Evolutionary conservation across 306 rosid genomes (phyloP).

Genomic region (Castanea crenata): DNA sequence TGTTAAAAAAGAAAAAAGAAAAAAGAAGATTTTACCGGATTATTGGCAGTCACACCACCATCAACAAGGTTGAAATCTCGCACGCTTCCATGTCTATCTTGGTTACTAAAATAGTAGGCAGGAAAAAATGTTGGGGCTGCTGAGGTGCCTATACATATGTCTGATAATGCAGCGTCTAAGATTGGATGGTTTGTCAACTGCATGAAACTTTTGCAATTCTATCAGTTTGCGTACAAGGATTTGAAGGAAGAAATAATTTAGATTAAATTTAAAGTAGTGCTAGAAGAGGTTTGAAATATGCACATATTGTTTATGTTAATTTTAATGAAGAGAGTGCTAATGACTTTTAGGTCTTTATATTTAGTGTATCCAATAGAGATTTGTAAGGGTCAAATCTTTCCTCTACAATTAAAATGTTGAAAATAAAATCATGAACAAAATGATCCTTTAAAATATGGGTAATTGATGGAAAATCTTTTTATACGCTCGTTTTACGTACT

Average conservation of each 20-base stretch:
- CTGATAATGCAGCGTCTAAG: slow-evolving; percentile 21
- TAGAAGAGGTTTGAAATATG: not conserved
- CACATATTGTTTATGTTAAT: not conserved
- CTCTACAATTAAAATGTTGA: too few relatives aligned
- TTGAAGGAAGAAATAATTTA: not conserved
- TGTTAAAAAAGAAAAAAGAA: not conserved
- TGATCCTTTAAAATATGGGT: too few relatives aligned
- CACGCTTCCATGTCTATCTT: slow-evolving; percentile 8
- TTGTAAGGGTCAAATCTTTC: too few relatives aligned
- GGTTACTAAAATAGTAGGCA: slow-evolving; percentile 21
- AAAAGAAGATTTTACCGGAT: slow-evolving; percentile 18
- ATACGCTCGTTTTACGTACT: too few relatives aligned
- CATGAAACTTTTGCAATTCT: not conserved
- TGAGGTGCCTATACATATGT: slow-evolving; percentile 35
- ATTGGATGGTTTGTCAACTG: not conserved
- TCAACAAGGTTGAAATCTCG: slow-evolving; percentile 31
- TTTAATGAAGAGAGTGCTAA: not conserved
- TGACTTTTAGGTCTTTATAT: too few relatives aligned
- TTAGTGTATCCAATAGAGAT: too few relatives aligned
- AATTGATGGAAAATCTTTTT: too few relatives aligned
- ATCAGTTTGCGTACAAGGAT: not conserved
- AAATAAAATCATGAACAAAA: too few relatives aligned
- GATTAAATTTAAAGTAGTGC: not conserved
- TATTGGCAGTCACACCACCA: slow-evolving; percentile 36
- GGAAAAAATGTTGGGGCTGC: slow-evolving; percentile 38